Evolutionary conservation across 2,329 filamentous ascomycete species (phyloP).

Genomic region (Helotiales sp.): DNA sequence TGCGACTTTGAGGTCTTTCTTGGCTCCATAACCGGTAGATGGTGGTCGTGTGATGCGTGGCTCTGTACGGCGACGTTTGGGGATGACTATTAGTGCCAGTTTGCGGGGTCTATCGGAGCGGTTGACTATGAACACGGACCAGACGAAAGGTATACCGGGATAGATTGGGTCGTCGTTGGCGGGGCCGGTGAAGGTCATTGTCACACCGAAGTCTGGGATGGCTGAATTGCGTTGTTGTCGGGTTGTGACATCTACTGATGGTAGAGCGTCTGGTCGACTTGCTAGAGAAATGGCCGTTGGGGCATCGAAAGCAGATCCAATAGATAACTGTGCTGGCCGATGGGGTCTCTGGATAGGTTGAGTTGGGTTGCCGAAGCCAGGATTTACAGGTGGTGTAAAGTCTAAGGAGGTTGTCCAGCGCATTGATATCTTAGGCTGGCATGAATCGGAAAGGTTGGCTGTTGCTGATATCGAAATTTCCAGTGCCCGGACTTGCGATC

Average conservation of each 20-base stretch:
- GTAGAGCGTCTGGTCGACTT: conserved; percentile 59
- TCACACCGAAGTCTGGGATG: conserved; percentile 66
- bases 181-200: conserved; percentile 71
- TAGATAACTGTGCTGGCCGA: conserved; percentile 64
- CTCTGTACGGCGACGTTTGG: conserved; percentile 62
- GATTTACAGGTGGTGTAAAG: conserved; percentile 66
- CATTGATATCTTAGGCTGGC: conserved; percentile 62
- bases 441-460: conserved; percentile 56
- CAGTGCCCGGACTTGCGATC: conserved; percentile 52
- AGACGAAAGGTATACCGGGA: conserved; percentile 67
- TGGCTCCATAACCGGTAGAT: conserved; percentile 44
- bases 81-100: conserved; percentile 67
- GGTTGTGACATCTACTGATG: conserved; percentile 54
- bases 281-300: conserved; percentile 57
- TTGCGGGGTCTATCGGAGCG: conserved; percentile 63
- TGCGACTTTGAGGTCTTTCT: conserved; percentile 44
- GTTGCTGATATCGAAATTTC: conserved; percentile 61
- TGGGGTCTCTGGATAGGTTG: conserved; percentile 62
- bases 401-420: conserved; percentile 69
- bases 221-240: conserved; percentile 42
- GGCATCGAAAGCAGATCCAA: conserved; percentile 53
- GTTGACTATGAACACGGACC: conserved; percentile 77
- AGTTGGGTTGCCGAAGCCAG: conserved; percentile 57
- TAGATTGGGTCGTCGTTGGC: conserved; percentile 55
- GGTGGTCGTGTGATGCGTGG: conserved; percentile 45